A percentile compares a stretch with the other conserved stretches of the same genome.
phyloP scores from a whole-genome alignment of 176 grass and related monocot species.

The Musa beccarii region DNA sequence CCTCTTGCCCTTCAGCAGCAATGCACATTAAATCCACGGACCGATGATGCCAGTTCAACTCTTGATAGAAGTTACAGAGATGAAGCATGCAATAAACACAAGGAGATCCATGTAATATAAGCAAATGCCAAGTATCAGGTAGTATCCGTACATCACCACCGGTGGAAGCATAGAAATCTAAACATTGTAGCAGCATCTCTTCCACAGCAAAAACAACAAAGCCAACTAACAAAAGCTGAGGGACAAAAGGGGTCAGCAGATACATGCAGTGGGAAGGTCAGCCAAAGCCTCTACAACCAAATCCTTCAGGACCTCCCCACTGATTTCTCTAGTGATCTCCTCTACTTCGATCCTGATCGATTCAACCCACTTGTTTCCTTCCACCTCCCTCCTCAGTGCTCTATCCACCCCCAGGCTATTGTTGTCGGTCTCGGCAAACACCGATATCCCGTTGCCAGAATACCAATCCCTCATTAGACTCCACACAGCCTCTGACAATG shows the following conservation, averaged over 20 bases:
- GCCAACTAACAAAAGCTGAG: neutral
- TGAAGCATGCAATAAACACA: neutral
- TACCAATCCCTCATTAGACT: conserved; percentile 43
- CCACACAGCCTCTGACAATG: conserved; percentile 41
- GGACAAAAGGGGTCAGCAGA: neutral
- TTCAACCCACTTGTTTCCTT: conserved; percentile 42
- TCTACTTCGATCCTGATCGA: conserved; percentile 42
- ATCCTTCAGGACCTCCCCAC: conserved; percentile 44
- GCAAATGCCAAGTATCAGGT: neutral
- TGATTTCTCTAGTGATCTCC: conserved; percentile 41
- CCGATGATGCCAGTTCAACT: too few species aligned
- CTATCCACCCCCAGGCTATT: conserved; percentile 32
- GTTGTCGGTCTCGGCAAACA: conserved; percentile 22
- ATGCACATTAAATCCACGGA: too few species aligned
- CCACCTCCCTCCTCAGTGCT: conserved; percentile 49
- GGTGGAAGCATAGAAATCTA: neutral
- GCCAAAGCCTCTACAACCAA: conserved; percentile 41
- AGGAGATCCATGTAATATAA: neutral
- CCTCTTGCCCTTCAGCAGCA: neutral
- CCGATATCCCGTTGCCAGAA: conserved; percentile 22
- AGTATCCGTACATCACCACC: neutral
- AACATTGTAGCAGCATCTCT: neutral
- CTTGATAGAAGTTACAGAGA: too few species aligned
- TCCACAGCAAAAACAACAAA: neutral
- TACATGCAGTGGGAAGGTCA: conserved; percentile 31